Evolutionary conservation across 257 asterid genomes (phyloP), one percentile per base, ranked within the genome.

Genomic region (Nicotiana knightiana): DNA sequence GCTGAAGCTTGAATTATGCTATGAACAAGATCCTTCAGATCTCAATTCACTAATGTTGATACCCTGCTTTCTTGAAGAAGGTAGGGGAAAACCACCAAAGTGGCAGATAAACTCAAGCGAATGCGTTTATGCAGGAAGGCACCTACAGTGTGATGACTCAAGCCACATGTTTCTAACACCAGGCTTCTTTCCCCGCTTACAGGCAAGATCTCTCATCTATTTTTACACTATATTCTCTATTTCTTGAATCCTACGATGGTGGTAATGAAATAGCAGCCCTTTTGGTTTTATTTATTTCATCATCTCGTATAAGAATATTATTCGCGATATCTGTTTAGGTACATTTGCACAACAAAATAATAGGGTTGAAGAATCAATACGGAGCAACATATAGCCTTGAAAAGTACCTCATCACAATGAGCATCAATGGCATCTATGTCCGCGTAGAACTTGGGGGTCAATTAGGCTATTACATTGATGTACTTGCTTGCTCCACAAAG

Each of bases 1-100:
- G 97, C 90, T 93, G 83, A 94, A 93, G 84, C 87, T 94, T 51
- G 97, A 92, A 84, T 91, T 93, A 21, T 94, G 97, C 83, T 94
- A 90, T 65, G 93, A 93, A 84, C 95, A 90, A 82, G 93, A 92
- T 87, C 91, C 92, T 15, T 83, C 92, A 6, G 85, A 92, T 54
- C 88, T 89, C 33, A 82, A 88, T 83, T 91, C 98, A 32, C 84
- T 89, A 39, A 71, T 92, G 9, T 82, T 93, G 62, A 81, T 93
- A 71, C 95, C 96, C 11, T 88, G 97, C 17, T 84, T 61, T 85
- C 89, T 94, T 78, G 98, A 93, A 84, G 97, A 93, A 48, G 94
- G 95, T 24, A 90, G 90, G 81, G 82, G 92, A 89, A 93, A 81
- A 83, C 89, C 91, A 58, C 97, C 91, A 79, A 91, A 84, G 87